Percentiles rank a stretch among this genome's conserved stretches.
These are phyloP conservation scores for Erodium texanum DNA, from an alignment of 441 rosid species.

Conservation along the genomic window DNA sequence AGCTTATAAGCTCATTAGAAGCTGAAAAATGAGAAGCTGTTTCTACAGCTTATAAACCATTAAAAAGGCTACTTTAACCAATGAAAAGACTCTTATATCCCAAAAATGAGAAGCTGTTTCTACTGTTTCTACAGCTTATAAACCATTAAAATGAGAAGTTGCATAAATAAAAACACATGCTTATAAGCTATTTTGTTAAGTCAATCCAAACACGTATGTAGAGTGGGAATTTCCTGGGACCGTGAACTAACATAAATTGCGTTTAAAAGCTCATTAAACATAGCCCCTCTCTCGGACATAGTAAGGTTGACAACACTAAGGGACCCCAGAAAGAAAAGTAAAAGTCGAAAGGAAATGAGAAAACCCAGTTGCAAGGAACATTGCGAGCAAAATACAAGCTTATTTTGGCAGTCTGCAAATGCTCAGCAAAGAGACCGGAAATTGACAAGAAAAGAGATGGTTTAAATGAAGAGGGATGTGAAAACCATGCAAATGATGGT, in stretches of 20 bases:
- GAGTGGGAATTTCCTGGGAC: neutral
- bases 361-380: neutral
- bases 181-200: neutral
- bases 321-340: neutral
- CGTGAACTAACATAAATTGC: neutral
- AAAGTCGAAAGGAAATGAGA: neutral
- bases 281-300: neutral
- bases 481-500: neutral
- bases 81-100: neutral
- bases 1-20: neutral
- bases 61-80: neutral
- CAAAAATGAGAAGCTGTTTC: neutral
- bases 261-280: neutral
- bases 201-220: too few species aligned
- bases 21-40: neutral
- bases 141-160: neutral
- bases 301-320: too few species aligned
- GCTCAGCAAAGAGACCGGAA: neutral
- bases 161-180: neutral
- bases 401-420: neutral
- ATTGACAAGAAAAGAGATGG: neutral
- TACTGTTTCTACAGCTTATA: neutral
- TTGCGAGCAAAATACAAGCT: slow-evolving; percentile 2
- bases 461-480: slow-evolving; percentile 8
- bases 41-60: neutral